Base-by-base conservation (phyloP, 345 rosid genomes). In the Acer campestre region DNA sequence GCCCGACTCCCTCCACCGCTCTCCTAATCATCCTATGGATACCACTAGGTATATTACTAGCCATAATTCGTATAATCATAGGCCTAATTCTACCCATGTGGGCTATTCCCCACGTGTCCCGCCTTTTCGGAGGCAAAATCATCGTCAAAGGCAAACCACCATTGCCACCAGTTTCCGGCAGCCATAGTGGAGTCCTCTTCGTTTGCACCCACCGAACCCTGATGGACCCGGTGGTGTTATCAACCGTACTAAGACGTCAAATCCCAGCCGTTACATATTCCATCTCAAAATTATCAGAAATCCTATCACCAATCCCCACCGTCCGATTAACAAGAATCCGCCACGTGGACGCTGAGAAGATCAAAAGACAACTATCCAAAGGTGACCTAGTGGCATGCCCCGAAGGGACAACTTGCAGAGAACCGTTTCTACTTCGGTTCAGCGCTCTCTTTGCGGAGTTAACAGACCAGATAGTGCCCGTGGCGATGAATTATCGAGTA, bases 181-280 rank as follows among this genome's bases (percentile, higher is more conserved):
- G 84, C 71, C 81, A 40, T 67, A 68, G 58, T 4, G 99, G 99
- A 0, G 94, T 95, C 59, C 82, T 95, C 56, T 95, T 93, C 17
- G 98, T 95, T 10, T 92, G 99, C 86, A 90, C 96, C 22, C 99
- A 95, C 78, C 87, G 99, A 61, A 93, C 99, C 17, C 85, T 95
- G 16, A 90, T 95, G 98, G 99, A 95, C 68, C 99, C 99, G 0
- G 96, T 95, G 11, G 87, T 93, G 64, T 67, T 95, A 78, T 91
- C 98, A 63, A 86, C 90, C 0, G 95, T 91, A 0, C 88, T 95
- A 0, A 70, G 84, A 16, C 93, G 99, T 3, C 85, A 85, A 82
- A 90, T 95, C 67, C 97, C 99, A 0, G 98, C 99, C 0, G 97
- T 95, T 48, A 95, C 98, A 1, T 95, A 95, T 70, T 95, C 99